Evolutionary conservation across 2,329 filamentous ascomycete genomes (phyloP), one percentile per base, ranked within the genome.

Genomic region (Aotearoamyces nothofagi): DNA sequence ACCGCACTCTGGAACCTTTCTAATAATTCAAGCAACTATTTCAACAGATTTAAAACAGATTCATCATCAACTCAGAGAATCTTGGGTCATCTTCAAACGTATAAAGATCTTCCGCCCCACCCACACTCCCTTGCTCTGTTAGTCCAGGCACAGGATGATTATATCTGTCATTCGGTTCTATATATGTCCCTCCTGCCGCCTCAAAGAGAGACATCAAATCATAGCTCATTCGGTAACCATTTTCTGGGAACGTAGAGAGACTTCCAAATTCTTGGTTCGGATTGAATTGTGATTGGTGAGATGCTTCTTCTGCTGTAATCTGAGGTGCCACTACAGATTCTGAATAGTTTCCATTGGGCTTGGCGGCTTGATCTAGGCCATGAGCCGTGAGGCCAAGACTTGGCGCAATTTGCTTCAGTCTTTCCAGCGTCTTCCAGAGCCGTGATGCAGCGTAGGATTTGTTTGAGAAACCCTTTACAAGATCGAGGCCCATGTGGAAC

Each of bases 401-500:
- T 12, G 71, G 68, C 0, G 63, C 71, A 19, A 74, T 61, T 35
- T 69, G 68, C 34, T 72, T 70, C n/a, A 77, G 57, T 4, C 66
- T 61, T 27, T 64, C 64, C 37, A 77, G 69, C 0, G 68, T 74
- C 37, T 66, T 69, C 71, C 72, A 77, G 2, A 78, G 46, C 5
- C 69, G 56, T 39, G 71, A 69, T 13, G 65, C 68, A 10, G 74
- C 63, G 39, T 65, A 69, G 0, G 66, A 73, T 34, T 68, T 66
- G 25, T 65, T 63, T 33, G 66, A 70, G 35, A 77, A 65, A 3
- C 64, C 66, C 17, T 69, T 68, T 26, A 78, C 60, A 8, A 78
- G 56, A 25, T 76, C 68, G 3, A 77, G 58, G 0, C 70, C 71
- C 57, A 72, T 69, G 52, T 75, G 74, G 46, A 77, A 77, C 41